Evolutionary conservation across 2,329 filamentous ascomycete genomes (phyloP).

Genomic region (Cytospora chrysosperma): DNA sequence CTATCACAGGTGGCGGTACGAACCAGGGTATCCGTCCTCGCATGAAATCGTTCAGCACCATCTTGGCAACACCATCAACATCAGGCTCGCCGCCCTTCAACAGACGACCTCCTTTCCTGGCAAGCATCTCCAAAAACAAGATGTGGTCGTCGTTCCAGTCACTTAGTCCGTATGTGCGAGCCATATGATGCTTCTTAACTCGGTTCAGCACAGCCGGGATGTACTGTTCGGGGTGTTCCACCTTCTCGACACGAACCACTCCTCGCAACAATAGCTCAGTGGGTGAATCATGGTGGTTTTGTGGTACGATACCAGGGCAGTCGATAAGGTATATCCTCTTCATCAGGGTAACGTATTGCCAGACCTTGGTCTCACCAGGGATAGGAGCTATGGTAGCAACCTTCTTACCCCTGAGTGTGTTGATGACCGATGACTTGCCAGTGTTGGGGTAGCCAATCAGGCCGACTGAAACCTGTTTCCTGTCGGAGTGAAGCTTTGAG

Average conservation of each 20-base stretch:
- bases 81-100: slow-evolving; percentile 94
- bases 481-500: slow-evolving; percentile 79
- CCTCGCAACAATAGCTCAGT: slow-evolving; percentile 87
- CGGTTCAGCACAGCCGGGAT: slow-evolving; percentile 77
- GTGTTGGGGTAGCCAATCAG: slow-evolving; percentile 86
- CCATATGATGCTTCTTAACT: slow-evolving; percentile 83
- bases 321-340: slow-evolving; percentile 91
- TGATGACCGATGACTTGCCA: slow-evolving; percentile 96
- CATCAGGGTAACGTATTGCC: slow-evolving; percentile 85
- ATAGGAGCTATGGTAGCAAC: slow-evolving; percentile 93
- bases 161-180: slow-evolving; percentile 87
- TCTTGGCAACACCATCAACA: slow-evolving; percentile 91
- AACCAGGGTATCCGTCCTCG: slow-evolving; percentile 97
- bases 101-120: slow-evolving; percentile 81
- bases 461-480: slow-evolving; percentile 93
- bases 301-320: slow-evolving; percentile 93
- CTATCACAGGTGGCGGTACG: slow-evolving; percentile 70
- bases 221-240: slow-evolving; percentile 95
- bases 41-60: slow-evolving; percentile 95
- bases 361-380: slow-evolving; percentile 94
- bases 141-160: slow-evolving; percentile 74
- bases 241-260: slow-evolving; percentile 91
- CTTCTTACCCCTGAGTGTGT: slow-evolving; percentile 90
- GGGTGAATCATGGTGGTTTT: slow-evolving; percentile 77
- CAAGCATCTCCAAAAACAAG: slow-evolving; percentile 83